Evolutionary conservation across 2,329 filamentous ascomycete genomes (phyloP).

Genomic region (Cryphonectria naterciae): DNA sequence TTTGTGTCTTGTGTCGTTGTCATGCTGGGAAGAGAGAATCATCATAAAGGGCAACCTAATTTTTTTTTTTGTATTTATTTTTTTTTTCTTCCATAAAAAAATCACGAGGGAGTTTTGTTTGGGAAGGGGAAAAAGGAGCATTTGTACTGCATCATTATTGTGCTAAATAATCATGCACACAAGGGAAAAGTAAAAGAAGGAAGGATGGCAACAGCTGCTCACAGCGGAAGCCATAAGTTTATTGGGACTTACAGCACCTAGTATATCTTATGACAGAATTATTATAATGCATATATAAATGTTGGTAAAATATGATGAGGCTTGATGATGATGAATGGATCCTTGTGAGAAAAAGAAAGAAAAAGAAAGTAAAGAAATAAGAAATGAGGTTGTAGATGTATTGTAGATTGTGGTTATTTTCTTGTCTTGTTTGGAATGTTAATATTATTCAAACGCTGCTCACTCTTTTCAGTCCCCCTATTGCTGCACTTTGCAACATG

Average conservation of each 20-base stretch:
- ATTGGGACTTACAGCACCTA: slow-evolving; percentile 2
- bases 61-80: not conserved
- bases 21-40: not conserved
- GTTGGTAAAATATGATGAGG: not conserved
- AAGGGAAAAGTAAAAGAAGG: not conserved
- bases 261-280: not conserved
- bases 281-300: not conserved
- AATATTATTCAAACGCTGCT: too few species aligned
- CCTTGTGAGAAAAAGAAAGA: too few species aligned
- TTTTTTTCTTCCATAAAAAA: too few species aligned
- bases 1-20: not conserved
- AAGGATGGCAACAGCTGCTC: not conserved
- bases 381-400: too few species aligned
- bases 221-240: not conserved
- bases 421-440: too few species aligned
- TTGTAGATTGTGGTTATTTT: too few species aligned
- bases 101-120: not conserved
- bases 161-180: not conserved
- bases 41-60: slow-evolving; percentile 9
- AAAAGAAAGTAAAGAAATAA: too few species aligned
- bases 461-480: too few species aligned
- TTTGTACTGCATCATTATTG: not conserved
- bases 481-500: too few species aligned
- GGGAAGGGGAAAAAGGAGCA: not conserved
- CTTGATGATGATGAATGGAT: not conserved